A percentile compares a stretch with the other conserved stretches of the same genome.
phyloP scores from a whole-genome alignment of 192 early-diverging fungal genomes.

The Umbelopsis sp. region DNA sequence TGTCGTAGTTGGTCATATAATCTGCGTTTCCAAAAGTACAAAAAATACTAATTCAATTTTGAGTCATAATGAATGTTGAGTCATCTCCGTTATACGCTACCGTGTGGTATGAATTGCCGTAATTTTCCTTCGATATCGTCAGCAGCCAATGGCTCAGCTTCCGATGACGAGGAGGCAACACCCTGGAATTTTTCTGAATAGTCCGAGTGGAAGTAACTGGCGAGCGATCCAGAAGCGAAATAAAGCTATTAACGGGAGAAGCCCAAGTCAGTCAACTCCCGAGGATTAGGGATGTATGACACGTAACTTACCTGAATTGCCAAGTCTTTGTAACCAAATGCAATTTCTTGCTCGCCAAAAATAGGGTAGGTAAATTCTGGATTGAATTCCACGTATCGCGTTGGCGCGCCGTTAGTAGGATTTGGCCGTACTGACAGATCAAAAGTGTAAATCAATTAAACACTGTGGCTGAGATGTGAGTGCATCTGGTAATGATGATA shows the following conservation, averaged over 20 bases:
- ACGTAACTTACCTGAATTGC: constrained; percentile 52
- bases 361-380: constrained; percentile 88
- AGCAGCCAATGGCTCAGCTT: constrained; percentile 43
- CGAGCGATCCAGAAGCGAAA: constrained; percentile 79
- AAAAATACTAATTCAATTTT: too few relatives aligned
- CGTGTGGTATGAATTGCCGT: constrained; percentile 58
- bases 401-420: background rate
- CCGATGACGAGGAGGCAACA: background rate
- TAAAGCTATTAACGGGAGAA: constrained; percentile 53
- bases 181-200: constrained; percentile 67
- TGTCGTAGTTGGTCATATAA: constrained; percentile 55
- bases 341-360: constrained; percentile 85
- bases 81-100: constrained; percentile 26
- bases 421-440: constrained; percentile 12
- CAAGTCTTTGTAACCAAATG: constrained; percentile 90
- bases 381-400: constrained; percentile 55
- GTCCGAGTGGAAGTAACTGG: constrained; percentile 64
- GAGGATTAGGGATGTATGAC: background rate
- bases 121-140: constrained; percentile 67
- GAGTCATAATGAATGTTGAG: too few relatives aligned
- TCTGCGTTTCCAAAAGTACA: constrained; percentile 22
- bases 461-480: too few relatives aligned
- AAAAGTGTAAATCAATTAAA: background rate
- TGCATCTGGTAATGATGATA: too few relatives aligned
- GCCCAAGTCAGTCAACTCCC: too few relatives aligned